Evolutionary conservation across 2,329 filamentous ascomycete species (phyloP).

Genomic region (Hypomyces rosellus): DNA sequence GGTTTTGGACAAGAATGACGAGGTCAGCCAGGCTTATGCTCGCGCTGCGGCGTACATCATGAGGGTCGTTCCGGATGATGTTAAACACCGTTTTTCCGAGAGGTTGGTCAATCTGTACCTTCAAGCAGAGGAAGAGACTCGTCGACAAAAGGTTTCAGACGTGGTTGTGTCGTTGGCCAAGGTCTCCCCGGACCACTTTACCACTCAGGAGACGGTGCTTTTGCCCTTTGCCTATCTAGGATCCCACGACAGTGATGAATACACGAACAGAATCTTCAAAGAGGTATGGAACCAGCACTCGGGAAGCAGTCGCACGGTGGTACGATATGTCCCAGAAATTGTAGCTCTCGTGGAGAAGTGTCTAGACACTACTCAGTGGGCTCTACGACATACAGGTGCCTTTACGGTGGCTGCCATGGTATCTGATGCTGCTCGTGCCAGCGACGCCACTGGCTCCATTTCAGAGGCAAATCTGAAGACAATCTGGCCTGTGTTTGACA

Average conservation of each 20-base stretch:
- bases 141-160: slow-evolving; percentile 71
- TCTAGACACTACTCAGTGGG: slow-evolving; percentile 79
- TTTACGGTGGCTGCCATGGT: slow-evolving; percentile 72
- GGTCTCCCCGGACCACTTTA: slow-evolving; percentile 83
- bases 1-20: slow-evolving; percentile 86
- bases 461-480: slow-evolving; percentile 52
- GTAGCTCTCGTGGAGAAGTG: slow-evolving; percentile 58
- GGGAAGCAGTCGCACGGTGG: slow-evolving; percentile 73
- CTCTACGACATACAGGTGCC: slow-evolving; percentile 81
- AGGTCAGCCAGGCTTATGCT: slow-evolving; percentile 85
- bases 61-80: slow-evolving; percentile 45
- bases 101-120: slow-evolving; percentile 69
- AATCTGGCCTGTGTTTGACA: slow-evolving; percentile 81
- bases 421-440: slow-evolving; percentile 55
- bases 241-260: slow-evolving; percentile 76
- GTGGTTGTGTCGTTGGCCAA: slow-evolving; percentile 79
- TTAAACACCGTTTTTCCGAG: slow-evolving; percentile 45
- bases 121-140: slow-evolving; percentile 67
- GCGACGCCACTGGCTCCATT: slow-evolving; percentile 52
- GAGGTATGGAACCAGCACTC: slow-evolving; percentile 90
- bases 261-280: slow-evolving; percentile 71
- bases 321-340: slow-evolving; percentile 81
- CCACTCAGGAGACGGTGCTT: slow-evolving; percentile 64
- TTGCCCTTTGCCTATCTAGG: slow-evolving; percentile 85
- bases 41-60: slow-evolving; percentile 80